A percentile compares a stretch with the other conserved stretches of the same genome.
These are phyloP conservation scores for Aphanomyces astaci DNA, from an alignment of 352 stramenopile genomes.

Conservation along the genomic window DNA sequence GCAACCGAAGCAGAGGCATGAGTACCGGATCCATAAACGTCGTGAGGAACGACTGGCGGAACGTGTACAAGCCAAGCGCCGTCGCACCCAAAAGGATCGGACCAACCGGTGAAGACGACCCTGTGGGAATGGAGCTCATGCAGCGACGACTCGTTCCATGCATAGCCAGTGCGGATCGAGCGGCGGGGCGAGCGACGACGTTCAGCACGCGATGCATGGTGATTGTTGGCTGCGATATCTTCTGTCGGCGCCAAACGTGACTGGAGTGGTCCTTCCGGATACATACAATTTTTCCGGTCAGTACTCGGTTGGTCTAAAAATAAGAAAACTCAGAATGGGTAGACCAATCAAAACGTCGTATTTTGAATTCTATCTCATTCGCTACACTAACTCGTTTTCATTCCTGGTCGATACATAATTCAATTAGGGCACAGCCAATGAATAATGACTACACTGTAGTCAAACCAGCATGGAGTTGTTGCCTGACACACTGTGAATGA, in stretches of 20 bases:
- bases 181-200: no score
- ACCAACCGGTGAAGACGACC: background rate
- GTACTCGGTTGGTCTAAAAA: no score
- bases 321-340: no score
- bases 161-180: background rate
- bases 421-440: no score
- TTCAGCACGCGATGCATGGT: background rate
- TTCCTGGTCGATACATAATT: no score
- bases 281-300: no score
- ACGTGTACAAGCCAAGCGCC: constrained; percentile 7
- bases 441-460: no score
- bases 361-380: no score
- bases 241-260: background rate
- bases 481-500: no score
- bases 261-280: background rate
- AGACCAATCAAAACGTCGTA: no score
- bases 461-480: no score
- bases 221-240: background rate
- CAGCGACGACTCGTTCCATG: background rate
- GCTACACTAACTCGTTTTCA: no score
- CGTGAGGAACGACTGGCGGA: constrained; percentile 50
- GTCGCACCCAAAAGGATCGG: constrained; percentile 1
- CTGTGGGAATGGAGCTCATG: constrained; percentile 19
- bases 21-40: constrained; percentile 59
- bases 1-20: constrained; percentile 68